Conservation (phyloP, 768 basidiomycete species). For the Tylopilus felleus region DNA sequence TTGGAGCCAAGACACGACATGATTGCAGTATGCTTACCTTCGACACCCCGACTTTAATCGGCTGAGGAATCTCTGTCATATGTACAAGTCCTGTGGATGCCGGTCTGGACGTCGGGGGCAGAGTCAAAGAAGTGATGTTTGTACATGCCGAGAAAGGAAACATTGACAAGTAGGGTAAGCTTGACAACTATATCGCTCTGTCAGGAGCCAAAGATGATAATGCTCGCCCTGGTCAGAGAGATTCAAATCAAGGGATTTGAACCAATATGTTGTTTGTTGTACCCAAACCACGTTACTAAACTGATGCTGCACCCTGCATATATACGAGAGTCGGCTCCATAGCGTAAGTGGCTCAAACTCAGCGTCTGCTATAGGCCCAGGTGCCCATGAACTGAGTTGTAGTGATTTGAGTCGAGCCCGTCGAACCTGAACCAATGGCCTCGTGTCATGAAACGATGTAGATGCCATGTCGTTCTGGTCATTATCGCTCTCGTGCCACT, state of each 20-base stretch:
- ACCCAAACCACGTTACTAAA: neutral
- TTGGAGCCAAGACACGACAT: neutral
- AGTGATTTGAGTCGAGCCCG: neutral
- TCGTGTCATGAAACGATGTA: no score
- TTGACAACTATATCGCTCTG: no score
- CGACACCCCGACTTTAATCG: slow-evolving; percentile 1
- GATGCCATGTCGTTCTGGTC: neutral
- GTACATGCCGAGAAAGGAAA: neutral
- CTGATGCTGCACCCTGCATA: neutral
- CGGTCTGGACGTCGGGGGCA: neutral
- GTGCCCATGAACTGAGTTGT: neutral
- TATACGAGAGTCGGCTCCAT: neutral
- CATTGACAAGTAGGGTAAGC: neutral
- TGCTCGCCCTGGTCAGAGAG: neutral
- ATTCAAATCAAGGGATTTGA: no score
- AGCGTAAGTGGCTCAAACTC: no score
- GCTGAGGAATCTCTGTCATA: slow-evolving; percentile 12
- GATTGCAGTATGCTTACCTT: slow-evolving; percentile 19
- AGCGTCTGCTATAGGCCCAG: neutral
- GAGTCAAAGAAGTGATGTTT: neutral
- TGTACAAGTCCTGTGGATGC: neutral
- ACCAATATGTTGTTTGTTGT: no score
- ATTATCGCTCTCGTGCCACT: neutral
- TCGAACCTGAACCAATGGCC: neutral
- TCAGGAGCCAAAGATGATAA: no score